Evolutionary conservation across 345 rosid genomes (phyloP), one percentile per base, ranked within the genome.

Genomic region (Populus nigra): DNA sequence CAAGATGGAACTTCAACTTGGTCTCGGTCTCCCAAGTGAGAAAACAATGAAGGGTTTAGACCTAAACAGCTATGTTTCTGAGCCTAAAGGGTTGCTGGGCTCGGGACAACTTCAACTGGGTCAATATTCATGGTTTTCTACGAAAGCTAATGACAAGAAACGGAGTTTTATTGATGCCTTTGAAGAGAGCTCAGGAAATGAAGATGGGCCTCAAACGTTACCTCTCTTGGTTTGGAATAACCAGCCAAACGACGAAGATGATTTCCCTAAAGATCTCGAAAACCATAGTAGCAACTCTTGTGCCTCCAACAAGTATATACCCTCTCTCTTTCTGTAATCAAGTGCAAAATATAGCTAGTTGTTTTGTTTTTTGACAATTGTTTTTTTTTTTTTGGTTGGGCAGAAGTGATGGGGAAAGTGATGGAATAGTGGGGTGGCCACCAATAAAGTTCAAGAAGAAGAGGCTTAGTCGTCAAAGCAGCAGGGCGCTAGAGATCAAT

Each of bases 1-100:
- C 17, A 31, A 47, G 20, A 86, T 86, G 89, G 89, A 88, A 74
- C 91, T 88, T 65, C 84, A 81, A 39, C 75, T 88, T 13, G 86
- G 87, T 69, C 87, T 88, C 5, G 78, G 88, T 68, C 89, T 86
- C 61, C 81, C 89, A 16, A 70, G 50, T 11, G 17, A 31, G 72
- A 23, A 20, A 67, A 36, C 69, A 9, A 68, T 57, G 62, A 43
- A 62, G 20, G 75, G 81, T 8, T 69, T 85, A 35, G 84, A 85
- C 79, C 81, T 85, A n/a, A 83, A 83, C 63, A 31, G 43, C 65
- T 43, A 3, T 47, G 45, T 15, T 49, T 36, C 27, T 69, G 69
- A 83, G 49, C 61, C 72, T 45, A 77, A 43, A 27, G 73, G 68
- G 23, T 17, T 16, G 39, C 31, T 22, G 65, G 36, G 47, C 71